Evolutionary conservation across 2,329 filamentous ascomycete species (phyloP).

Genomic region (Exophiala spinifera): DNA sequence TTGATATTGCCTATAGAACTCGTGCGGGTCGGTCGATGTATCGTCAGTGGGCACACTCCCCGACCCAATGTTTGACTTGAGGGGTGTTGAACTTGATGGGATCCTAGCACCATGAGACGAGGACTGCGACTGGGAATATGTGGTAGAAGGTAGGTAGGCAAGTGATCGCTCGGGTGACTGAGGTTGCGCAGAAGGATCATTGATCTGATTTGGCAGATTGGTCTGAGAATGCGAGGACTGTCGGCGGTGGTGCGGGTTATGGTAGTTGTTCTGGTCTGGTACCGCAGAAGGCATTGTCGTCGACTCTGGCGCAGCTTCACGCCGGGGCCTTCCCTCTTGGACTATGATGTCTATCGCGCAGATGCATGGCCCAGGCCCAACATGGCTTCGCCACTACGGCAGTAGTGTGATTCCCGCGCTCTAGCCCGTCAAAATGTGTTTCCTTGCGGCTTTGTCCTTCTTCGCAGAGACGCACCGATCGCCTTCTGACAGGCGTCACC

Average conservation of each 20-base stretch:
- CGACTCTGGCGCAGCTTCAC: conserved; percentile 7
- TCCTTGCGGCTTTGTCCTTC: conserved; percentile 8
- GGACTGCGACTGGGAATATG: conserved; percentile 29
- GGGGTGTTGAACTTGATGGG: conserved; percentile 16
- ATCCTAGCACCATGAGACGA: conserved; percentile 17
- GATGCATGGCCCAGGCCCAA: conserved; percentile 20
- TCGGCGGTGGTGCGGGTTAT: conserved; percentile 23
- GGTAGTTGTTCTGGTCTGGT: conserved; percentile 21
- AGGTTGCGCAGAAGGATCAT: conserved; percentile 10
- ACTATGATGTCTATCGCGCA: conserved; percentile 21
- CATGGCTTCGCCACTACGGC: conserved; percentile 5
- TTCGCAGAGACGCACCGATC: not conserved
- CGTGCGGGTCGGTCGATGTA: conserved; percentile 46
- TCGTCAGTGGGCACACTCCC: conserved; percentile 26
- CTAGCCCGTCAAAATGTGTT: conserved; percentile 2
- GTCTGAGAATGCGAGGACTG: conserved; percentile 28
- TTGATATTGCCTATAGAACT: conserved; percentile 50
- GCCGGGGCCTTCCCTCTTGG: conserved; percentile 23
- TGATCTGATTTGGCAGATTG: conserved; percentile 22
- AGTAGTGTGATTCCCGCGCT: not conserved
- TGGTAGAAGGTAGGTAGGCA: conserved; percentile 26
- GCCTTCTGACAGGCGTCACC: conserved; percentile 2
- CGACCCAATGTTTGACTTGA: conserved; percentile 7
- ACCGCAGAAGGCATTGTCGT: conserved; percentile 26
- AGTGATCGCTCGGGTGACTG: conserved; percentile 21